Base-by-base conservation (phyloP, 2,329 filamentous ascomycete species). In the Venturia aucupariae region DNA sequence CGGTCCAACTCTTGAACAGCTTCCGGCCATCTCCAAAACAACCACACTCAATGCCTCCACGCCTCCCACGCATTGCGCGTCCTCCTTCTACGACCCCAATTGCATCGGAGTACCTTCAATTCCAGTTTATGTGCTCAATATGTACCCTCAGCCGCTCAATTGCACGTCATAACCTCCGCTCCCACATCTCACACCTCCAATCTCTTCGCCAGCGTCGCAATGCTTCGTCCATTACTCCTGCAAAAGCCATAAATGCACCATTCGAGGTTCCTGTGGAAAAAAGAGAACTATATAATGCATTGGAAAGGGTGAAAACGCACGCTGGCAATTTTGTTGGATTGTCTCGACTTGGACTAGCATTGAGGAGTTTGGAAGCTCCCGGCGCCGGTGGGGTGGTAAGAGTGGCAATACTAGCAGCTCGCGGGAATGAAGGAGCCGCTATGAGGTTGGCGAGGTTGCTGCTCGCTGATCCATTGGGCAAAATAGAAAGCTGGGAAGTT, bases 301-400 rank as follows among this genome's bases (percentile, higher is more conserved):
- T 92, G 0, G 73, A 80, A 1, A 80, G 83, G 27, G 79, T 93
- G 2, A 81, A 88, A 69, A 82, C 82, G 62, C 77, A 83, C 60
- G 84, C 85, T 1, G 80, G 84, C 30, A 82, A 80, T 65, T 82
- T 86, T 69, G 80, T 89, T 63, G 88, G 88, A 70, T 80, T 87
- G n/a, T 85, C 88, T 38, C 81, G 87, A 64, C 72, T 92, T 57
- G 87, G 90, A 73, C 82, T 93, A 69, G 89, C 89, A 15, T 76
- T 90, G 27, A 82, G 85, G 67, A 86, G 88, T 27, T 71, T 87
- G 67, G 83, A 84, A 70, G 79, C 27, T 24, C 54, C 38, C 2
- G 41, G 77, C 30, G 76, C 81, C 59, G 74, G 77, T 66, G 80
- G 82, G 2, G 77, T 84, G 11, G 78, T 84, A 55, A 75, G 85